Evolutionary conservation across 2,329 filamentous ascomycete species (phyloP).

Genomic region (Uncinocarpus reesii): DNA sequence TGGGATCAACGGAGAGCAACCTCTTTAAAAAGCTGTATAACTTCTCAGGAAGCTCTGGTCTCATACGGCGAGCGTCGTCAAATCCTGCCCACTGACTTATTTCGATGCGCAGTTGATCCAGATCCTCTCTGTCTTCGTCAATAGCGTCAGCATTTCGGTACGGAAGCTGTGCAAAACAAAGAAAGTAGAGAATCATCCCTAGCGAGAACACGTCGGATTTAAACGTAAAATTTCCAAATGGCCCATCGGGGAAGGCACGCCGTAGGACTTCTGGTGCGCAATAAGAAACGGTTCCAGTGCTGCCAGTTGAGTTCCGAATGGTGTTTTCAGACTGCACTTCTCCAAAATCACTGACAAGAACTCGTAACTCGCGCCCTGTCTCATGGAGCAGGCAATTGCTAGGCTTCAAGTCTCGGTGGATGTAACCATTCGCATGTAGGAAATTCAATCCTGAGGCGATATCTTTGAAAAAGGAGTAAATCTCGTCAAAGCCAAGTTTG

Average conservation of each 20-base stretch:
- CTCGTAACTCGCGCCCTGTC: slow-evolving; percentile 59
- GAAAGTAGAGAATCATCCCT: slow-evolving; percentile 96
- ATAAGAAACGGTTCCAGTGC: slow-evolving; percentile 93
- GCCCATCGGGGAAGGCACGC: slow-evolving; percentile 51
- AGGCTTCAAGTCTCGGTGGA: slow-evolving; percentile 91
- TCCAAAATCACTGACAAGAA: slow-evolving; percentile 94
- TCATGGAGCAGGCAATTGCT: slow-evolving; percentile 86
- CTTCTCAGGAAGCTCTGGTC: slow-evolving; percentile 73
- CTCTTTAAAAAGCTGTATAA: slow-evolving; percentile 76
- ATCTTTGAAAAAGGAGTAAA: slow-evolving; percentile 92
- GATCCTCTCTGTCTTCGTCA: slow-evolving; percentile 83
- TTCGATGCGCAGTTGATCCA: slow-evolving; percentile 73
- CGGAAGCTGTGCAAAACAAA: slow-evolving; percentile 85
- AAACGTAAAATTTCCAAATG: slow-evolving; percentile 84
- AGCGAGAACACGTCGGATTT: slow-evolving; percentile 98
- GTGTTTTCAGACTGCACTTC: slow-evolving; percentile 82
- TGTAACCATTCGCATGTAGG: slow-evolving; percentile 81
- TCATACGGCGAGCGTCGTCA: slow-evolving; percentile 60
- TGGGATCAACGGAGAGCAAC: slow-evolving; percentile 66
- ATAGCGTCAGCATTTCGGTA: slow-evolving; percentile 75
- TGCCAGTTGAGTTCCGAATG: slow-evolving; percentile 76
- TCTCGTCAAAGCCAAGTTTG: slow-evolving; percentile 69
- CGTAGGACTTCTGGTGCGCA: slow-evolving; percentile 89
- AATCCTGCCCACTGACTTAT: slow-evolving; percentile 84
- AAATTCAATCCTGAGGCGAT: slow-evolving; percentile 87